Base-by-base conservation (phyloP, 1,284 basidiomycete species). In the Tilletia horrida region DNA sequence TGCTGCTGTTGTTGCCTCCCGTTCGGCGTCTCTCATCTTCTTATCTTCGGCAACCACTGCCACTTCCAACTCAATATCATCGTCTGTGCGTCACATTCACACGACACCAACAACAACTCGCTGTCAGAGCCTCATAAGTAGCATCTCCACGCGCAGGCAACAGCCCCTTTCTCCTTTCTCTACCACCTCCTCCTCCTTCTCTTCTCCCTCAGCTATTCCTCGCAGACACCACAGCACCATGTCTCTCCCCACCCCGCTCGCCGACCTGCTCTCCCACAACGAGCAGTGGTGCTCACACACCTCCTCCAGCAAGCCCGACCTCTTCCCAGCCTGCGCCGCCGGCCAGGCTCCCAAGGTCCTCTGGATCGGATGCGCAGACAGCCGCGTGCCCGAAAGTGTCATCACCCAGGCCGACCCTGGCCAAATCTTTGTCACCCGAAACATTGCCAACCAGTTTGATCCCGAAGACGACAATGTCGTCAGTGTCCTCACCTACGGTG, bases 401-500 rank as follows among this genome's bases (percentile, higher is more conserved):
- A 66, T 81, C 16, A 76, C 74, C 73, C 69, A 76, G 23, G 73
- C 75, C 29, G 62, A 75, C 13, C 79, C 79, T 14, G 81, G 81
- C 18, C 78, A 82, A 67, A 74, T 81, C 67, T 82, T 80, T 67
- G 73, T 75, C 44, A 74, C 81, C 66, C 78, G 82, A 61, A 83
- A 83, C 74, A 79, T 83, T 27, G 83, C 83, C 40, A 82, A 83
- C 69, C 82, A 83, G 71, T 88, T 93, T 83, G 89, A 89, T 73
- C 84, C 85, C 1, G 83, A 89, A 69, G 94, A 97, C 82, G 87
- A 88, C 76, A 92, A 88, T 72, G 88, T 88, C 0, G 85, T 88
- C 62, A 87, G 92, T 1, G 90, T 92, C 1, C 86, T 97, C 69
- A 85, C 88, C 8, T 97, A 90, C 82, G 93, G 91, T 8, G 85